Conservation (phyloP, 1,139 yeast genomes). For the Kodamaea sp. region DNA sequence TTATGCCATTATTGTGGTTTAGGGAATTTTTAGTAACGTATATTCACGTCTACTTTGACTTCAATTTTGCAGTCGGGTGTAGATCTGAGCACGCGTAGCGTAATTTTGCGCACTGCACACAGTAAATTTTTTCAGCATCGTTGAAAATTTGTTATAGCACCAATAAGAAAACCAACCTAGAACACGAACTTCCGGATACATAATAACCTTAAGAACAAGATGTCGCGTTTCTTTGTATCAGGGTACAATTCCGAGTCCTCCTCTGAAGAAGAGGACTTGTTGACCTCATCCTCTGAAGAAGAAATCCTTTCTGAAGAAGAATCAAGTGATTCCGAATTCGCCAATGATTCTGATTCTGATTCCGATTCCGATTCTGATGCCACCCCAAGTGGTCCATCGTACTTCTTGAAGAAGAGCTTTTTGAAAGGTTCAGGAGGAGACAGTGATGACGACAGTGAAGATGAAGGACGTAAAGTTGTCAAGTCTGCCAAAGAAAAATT, state of each 20-base stretch:
- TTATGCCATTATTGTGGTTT: no score
- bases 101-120: conserved; percentile 8
- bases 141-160: conserved; percentile 17
- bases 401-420: conserved; percentile 57
- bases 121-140: conserved; percentile 16
- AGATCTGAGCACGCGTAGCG: conserved; percentile 8
- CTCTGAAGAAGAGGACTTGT: conserved; percentile 73
- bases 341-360: conserved; percentile 40
- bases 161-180: conserved; percentile 1
- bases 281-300: conserved; percentile 73
- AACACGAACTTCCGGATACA: neutral
- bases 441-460: conserved; percentile 57
- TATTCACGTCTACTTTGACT: no score
- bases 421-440: conserved; percentile 54
- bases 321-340: conserved; percentile 39
- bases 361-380: conserved; percentile 43
- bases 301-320: conserved; percentile 45
- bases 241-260: conserved; percentile 66
- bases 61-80: no score
- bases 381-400: conserved; percentile 53
- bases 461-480: conserved; percentile 78
- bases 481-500: conserved; percentile 93
- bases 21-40: no score
- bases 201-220: conserved; percentile 19
- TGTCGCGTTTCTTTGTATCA: conserved; percentile 79